These are phyloP conservation scores for Rostrohypoxylon terebratum DNA, from an alignment of 495 filamentous ascomycete genomes.

Conservation along the genomic window DNA sequence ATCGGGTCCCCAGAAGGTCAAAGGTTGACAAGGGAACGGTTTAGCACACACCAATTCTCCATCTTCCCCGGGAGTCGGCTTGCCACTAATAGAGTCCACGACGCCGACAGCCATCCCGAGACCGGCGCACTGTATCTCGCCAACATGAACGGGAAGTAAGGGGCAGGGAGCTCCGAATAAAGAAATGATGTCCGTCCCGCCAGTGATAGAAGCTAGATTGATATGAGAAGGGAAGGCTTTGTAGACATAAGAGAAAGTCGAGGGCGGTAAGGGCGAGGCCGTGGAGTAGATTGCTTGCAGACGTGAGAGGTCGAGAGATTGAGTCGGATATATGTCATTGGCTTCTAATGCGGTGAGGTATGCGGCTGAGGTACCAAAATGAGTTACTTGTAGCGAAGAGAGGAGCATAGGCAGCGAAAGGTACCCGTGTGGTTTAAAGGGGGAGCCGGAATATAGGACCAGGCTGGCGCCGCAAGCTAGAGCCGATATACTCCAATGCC, in stretches of 20 bases:
- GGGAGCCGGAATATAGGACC: constrained; percentile 89
- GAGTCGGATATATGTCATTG: constrained; percentile 72
- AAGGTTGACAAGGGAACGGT: constrained; percentile 90
- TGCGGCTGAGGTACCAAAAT: constrained; percentile 92
- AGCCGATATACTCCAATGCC: constrained; percentile 91
- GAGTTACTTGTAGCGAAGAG: constrained; percentile 72
- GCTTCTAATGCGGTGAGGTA: constrained; percentile 94
- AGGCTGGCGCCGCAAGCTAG: constrained; percentile 83
- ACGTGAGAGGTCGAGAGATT: constrained; percentile 63
- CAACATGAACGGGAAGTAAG: constrained; percentile 83
- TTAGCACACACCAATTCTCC: constrained; percentile 92
- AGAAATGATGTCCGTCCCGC: constrained; percentile 93
- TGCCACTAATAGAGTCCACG: constrained; percentile 70
- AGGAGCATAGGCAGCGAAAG: constrained; percentile 57
- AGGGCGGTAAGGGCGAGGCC: constrained; percentile 89
- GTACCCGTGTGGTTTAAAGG: constrained; percentile 71
- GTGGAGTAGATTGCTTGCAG: constrained; percentile 91
- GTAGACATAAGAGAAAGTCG: constrained; percentile 92
- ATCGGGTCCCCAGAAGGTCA: constrained; percentile 82
- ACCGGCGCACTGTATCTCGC: constrained; percentile 90
- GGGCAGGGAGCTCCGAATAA: constrained; percentile 90
- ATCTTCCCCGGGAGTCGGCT: constrained; percentile 69
- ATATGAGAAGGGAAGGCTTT: constrained; percentile 76
- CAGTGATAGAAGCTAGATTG: constrained; percentile 86
- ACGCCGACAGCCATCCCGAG: constrained; percentile 91